Conservation (phyloP, 768 basidiomycete genomes). For the Leccinum disarticulatum region DNA sequence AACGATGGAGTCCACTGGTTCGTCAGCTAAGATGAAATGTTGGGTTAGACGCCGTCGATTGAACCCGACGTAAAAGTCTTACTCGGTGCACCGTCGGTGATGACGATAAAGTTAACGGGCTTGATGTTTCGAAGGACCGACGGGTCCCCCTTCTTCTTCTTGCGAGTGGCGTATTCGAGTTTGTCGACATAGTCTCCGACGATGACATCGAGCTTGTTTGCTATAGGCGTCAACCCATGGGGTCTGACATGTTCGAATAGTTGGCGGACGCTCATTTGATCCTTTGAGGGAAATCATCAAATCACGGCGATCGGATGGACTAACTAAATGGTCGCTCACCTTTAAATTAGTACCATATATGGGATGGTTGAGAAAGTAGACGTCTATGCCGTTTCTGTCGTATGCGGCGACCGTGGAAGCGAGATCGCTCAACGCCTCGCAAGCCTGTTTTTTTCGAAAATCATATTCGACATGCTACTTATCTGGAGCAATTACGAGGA, state of each 20-base stretch:
- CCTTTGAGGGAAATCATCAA: conserved; percentile 28
- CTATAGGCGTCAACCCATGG: conserved; percentile 46
- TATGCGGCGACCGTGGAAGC: conserved; percentile 50
- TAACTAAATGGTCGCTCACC: conserved; percentile 24
- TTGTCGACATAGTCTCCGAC: conserved; percentile 38
- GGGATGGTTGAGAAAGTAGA: conserved; percentile 55
- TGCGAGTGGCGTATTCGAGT: conserved; percentile 33
- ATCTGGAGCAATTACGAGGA: neutral
- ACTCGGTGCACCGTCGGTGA: conserved; percentile 68
- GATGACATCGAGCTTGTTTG: conserved; percentile 39
- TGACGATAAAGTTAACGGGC: conserved; percentile 56
- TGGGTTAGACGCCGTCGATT: neutral
- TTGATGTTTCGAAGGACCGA: conserved; percentile 40
- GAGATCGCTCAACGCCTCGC: conserved; percentile 38
- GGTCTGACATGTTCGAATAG: conserved; percentile 48
- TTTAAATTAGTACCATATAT: conserved; percentile 37
- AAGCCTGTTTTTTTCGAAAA: conserved; percentile 2
- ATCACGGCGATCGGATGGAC: neutral
- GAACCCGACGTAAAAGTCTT: conserved; percentile 17
- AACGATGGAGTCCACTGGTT: conserved; percentile 49
- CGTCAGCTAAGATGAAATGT: conserved; percentile 43
- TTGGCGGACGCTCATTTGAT: conserved; percentile 33
- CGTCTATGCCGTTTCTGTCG: conserved; percentile 59
- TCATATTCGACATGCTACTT: neutral
- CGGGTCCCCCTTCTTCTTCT: conserved; percentile 22